Evolutionary conservation across 768 basidiomycete genomes (phyloP).

Genomic region (Crepidotus variabilis): DNA sequence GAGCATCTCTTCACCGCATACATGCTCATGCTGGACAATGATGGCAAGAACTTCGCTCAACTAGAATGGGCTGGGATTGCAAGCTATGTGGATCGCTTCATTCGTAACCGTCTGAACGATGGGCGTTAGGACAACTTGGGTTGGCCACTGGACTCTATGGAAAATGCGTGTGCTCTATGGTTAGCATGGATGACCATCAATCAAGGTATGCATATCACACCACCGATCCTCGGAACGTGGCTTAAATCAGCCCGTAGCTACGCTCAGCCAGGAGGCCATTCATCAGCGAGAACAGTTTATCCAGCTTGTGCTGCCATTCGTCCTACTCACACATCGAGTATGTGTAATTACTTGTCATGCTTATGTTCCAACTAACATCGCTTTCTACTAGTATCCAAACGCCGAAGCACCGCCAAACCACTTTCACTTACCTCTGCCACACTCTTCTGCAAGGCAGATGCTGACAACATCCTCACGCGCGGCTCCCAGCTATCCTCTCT

Average conservation of each 20-base stretch:
- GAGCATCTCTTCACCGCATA: constrained; percentile 40
- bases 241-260: constrained; percentile 16
- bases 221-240: not conserved
- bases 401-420: constrained; percentile 62
- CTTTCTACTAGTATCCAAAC: constrained; percentile 42
- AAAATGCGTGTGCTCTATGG: constrained; percentile 57
- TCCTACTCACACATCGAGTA: constrained; percentile 47
- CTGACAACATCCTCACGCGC: constrained; percentile 8
- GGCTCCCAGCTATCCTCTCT: constrained; percentile 17
- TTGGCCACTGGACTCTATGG: constrained; percentile 53
- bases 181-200: constrained; percentile 60
- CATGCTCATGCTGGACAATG: constrained; percentile 62
- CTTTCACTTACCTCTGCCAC: constrained; percentile 46
- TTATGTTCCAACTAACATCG: not conserved
- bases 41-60: constrained; percentile 59
- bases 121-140: constrained; percentile 30
- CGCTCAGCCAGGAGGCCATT: constrained; percentile 22
- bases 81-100: constrained; percentile 39
- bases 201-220: constrained; percentile 32
- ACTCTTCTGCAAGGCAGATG: constrained; percentile 45
- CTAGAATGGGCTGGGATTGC: constrained; percentile 50
- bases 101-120: constrained; percentile 46
- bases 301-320: constrained; percentile 24
- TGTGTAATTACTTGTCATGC: constrained; percentile 9
- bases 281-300: constrained; percentile 25